phyloP scores from a whole-genome alignment of 306 rosid species.

The Gastrolobium bilobum region DNA sequence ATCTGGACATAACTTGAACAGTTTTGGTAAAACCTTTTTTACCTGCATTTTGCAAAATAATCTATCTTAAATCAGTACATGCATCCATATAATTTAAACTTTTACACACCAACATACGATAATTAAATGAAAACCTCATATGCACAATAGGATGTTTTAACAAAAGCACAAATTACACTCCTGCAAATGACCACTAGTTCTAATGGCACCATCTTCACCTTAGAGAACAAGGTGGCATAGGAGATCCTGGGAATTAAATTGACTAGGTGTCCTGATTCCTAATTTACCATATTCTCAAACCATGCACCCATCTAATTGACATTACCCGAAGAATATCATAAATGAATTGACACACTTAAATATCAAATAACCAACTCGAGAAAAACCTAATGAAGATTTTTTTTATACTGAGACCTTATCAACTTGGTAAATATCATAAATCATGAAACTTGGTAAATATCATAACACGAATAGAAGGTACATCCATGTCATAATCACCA shows the following conservation, averaged over 20 bases:
- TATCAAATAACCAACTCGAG: background rate
- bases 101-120: background rate
- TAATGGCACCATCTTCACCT: constrained; percentile 1
- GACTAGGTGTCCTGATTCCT: background rate
- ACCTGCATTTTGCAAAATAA: constrained; percentile 57
- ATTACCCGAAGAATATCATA: too few species aligned
- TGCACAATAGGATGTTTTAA: background rate
- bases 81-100: background rate
- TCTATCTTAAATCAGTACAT: constrained; percentile 5
- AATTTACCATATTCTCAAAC: background rate
- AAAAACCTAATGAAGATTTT: background rate
- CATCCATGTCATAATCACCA: background rate
- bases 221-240: background rate
- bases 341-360: background rate
- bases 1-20: constrained; percentile 74
- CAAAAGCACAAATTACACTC: background rate
- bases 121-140: constrained; percentile 2
- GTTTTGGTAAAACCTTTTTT: constrained; percentile 42
- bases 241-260: background rate
- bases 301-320: too few species aligned
- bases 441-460: background rate
- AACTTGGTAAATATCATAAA: background rate
- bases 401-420: background rate
- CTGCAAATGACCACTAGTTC: background rate
- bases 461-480: background rate